Evolutionary conservation across 192 early-diverging fungal species (phyloP).

Genomic region (Entomortierella chlamydospora): DNA sequence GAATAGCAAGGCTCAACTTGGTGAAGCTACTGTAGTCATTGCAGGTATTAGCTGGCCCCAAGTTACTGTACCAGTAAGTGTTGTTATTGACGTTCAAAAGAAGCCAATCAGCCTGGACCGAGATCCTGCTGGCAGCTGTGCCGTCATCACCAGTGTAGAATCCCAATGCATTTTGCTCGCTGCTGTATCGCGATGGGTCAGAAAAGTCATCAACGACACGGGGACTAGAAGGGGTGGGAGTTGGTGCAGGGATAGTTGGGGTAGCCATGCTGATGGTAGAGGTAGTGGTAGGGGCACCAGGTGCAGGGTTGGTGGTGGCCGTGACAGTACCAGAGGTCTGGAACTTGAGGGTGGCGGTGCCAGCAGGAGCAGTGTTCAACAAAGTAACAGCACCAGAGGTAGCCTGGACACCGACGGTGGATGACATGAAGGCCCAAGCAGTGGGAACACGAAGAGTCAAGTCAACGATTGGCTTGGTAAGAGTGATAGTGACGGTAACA

Average conservation of each 20-base stretch:
- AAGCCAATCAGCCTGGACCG: not conserved
- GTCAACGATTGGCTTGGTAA: slow-evolving; percentile 13
- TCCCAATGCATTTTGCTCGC: slow-evolving; percentile 8
- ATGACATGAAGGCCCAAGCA: slow-evolving; percentile 16
- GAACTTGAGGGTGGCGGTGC: slow-evolving; percentile 3
- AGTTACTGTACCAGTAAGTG: too few relatives aligned
- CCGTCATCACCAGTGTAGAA: slow-evolving; percentile 17
- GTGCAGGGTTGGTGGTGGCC: not conserved
- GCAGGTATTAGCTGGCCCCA: slow-evolving; percentile 4
- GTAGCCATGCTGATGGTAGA: slow-evolving; percentile 10
- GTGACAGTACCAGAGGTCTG: too few relatives aligned
- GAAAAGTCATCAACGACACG: not conserved
- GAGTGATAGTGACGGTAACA: slow-evolving; percentile 17
- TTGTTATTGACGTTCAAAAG: too few relatives aligned
- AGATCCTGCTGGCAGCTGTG: not conserved
- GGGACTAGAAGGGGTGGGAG: slow-evolving; percentile 2
- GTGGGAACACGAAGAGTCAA: slow-evolving; percentile 15
- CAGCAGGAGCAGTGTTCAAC: slow-evolving; percentile 6
- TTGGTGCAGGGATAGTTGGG: slow-evolving; percentile 8
- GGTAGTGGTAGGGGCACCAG: slow-evolving; percentile 7
- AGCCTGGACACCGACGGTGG: slow-evolving; percentile 15
- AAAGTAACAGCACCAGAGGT: slow-evolving; percentile 23
- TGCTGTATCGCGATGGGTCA: slow-evolving; percentile 15
- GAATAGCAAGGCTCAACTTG: slow-evolving; percentile 7
- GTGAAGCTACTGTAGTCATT: slow-evolving; percentile 21